Evolutionary conservation across 208 protist genomes (phyloP).

Genomic region (Histomonas meleagridis): DNA sequence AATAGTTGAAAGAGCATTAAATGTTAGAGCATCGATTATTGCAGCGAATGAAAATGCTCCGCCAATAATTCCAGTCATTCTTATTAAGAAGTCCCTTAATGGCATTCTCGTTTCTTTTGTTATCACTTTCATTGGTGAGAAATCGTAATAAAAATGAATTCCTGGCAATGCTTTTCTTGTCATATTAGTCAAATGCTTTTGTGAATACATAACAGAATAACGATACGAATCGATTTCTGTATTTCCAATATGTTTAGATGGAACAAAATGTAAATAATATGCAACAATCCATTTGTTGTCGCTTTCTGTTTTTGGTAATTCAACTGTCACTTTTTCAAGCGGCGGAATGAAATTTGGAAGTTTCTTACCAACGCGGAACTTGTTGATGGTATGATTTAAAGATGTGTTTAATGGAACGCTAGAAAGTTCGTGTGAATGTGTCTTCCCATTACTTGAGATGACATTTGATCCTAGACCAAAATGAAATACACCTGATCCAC

Average conservation of each 20-base stretch:
- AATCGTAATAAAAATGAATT: slow-evolving; percentile 31
- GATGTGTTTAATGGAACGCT: not conserved
- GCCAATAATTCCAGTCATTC: not conserved
- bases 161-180: not conserved
- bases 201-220: not conserved
- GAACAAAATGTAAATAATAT: not conserved
- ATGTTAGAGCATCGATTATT: not conserved
- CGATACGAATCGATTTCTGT: not conserved
- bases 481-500: not conserved
- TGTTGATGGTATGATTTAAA: not conserved
- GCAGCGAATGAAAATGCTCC: slow-evolving; percentile 18
- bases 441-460: too few relatives aligned
- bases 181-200: not conserved
- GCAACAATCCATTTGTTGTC: not conserved
- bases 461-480: not conserved
- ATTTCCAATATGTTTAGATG: not conserved
- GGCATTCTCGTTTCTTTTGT: not conserved
- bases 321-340: not conserved
- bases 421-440: not conserved
- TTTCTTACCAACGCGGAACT: not conserved
- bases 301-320: not conserved
- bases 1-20: not conserved
- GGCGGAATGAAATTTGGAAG: not conserved
- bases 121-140: not conserved
- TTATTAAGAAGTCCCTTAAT: not conserved